Conservation (phyloP, 352 stramenopile genomes). For the Globisporangium carolinianum region DNA sequence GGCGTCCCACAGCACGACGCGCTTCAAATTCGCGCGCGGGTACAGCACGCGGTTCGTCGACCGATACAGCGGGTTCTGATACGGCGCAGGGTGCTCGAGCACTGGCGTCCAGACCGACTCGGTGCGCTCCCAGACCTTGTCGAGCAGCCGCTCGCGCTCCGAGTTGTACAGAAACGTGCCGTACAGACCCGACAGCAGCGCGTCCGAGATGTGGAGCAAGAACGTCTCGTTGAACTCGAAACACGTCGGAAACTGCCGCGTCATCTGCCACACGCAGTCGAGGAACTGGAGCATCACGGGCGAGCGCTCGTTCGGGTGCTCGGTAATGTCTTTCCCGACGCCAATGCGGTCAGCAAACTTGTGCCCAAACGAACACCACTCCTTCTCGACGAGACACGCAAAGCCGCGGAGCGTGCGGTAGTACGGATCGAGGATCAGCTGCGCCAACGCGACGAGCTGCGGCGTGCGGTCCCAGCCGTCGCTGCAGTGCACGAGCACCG, state of each 20-base stretch:
- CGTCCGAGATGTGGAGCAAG: conserved; percentile 68
- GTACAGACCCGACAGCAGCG: conserved; percentile 72
- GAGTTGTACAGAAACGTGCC: conserved; percentile 85
- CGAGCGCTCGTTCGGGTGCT: conserved; percentile 77
- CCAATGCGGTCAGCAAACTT: conserved; percentile 85
- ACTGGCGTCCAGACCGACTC: conserved; percentile 82
- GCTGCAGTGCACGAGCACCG: conserved; percentile 82
- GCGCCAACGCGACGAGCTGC: conserved; percentile 69
- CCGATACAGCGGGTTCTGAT: conserved; percentile 71
- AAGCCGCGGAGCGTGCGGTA: conserved; percentile 84
- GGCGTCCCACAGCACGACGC: conserved; percentile 78
- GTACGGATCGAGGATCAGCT: conserved; percentile 83
- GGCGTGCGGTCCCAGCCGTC: conserved; percentile 86
- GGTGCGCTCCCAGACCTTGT: conserved; percentile 82
- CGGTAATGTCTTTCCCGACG: conserved; percentile 69
- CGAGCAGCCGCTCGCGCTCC: conserved; percentile 72
- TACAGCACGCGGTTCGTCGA: conserved; percentile 78
- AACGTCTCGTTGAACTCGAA: conserved; percentile 89
- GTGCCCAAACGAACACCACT: conserved; percentile 88
- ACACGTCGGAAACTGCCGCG: conserved; percentile 78
- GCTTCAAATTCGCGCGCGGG: conserved; percentile 80
- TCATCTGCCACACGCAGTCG: conserved; percentile 86
- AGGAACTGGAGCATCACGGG: conserved; percentile 86
- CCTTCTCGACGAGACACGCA: conserved; percentile 77
- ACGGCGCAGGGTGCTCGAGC: conserved; percentile 53